These are phyloP conservation scores for Myxozyma vanderwaltii DNA, from an alignment of 805 yeast genomes.

Conservation along the genomic window DNA sequence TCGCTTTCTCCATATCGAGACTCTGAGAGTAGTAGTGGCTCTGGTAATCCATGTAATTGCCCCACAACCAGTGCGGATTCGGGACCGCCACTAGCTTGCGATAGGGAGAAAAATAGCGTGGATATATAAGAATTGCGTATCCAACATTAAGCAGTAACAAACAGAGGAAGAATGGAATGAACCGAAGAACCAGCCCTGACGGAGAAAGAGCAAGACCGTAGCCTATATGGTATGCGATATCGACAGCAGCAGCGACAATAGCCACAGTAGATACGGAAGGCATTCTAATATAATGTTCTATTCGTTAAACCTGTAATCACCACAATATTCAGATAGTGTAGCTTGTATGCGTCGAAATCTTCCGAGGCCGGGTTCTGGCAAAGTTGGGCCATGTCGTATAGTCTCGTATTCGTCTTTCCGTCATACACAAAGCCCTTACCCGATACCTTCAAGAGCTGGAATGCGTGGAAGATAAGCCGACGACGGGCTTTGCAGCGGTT, in stretches of 20 bases:
- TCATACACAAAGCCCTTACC: too few relatives aligned
- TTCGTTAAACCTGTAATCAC: background rate
- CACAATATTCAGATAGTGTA: too few relatives aligned
- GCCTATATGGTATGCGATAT: constrained; percentile 3
- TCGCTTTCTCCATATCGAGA: constrained; percentile 7
- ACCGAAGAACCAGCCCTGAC: constrained; percentile 3
- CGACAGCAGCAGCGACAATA: constrained; percentile 1
- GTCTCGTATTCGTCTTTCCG: too few relatives aligned
- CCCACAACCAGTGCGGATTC: constrained; percentile 16
- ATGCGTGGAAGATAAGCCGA: too few relatives aligned
- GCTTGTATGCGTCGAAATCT: too few relatives aligned
- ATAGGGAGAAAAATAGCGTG: constrained; percentile 23
- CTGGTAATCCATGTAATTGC: constrained; percentile 12
- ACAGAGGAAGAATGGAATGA: constrained; percentile 2
- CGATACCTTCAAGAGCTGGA: too few relatives aligned
- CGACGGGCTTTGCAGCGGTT: too few relatives aligned
- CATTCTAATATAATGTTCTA: background rate
- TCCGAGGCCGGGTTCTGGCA: too few relatives aligned
- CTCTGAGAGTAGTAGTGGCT: constrained; percentile 15
- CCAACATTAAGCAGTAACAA: background rate
- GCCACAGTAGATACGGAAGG: constrained; percentile 7
- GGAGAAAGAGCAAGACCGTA: constrained; percentile 1
- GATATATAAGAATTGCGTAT: constrained; percentile 18
- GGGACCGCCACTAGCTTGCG: constrained; percentile 11
- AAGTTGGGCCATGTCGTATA: too few relatives aligned